phyloP scores from a whole-genome alignment of 805 yeast genomes.

The Helenozyma baotianmanensis region DNA sequence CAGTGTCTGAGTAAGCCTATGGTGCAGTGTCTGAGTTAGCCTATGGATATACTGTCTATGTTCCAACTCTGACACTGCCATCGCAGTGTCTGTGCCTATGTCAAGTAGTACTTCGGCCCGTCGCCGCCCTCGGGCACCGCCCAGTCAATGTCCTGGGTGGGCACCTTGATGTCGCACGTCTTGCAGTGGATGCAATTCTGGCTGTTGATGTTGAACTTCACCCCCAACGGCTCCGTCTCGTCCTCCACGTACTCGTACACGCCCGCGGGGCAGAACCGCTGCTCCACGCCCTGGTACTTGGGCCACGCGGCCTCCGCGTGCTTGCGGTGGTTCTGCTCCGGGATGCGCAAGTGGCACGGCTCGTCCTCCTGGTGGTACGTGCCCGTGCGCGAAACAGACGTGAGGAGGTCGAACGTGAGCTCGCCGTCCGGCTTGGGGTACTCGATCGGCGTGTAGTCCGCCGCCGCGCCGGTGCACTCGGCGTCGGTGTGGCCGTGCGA shows the following conservation, averaged over 20 bases:
- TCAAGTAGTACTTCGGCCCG: conserved; percentile 93
- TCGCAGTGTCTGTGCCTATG: no score
- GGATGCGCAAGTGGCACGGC: conserved; percentile 72
- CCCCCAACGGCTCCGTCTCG: conserved; percentile 53
- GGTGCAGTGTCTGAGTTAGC: background rate
- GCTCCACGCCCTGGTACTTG: conserved; percentile 80
- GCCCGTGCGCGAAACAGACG: conserved; percentile 95
- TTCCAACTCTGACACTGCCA: background rate
- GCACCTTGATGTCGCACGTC: conserved; percentile 96
- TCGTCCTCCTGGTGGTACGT: conserved; percentile 95
- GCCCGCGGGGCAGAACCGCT: conserved; percentile 96
- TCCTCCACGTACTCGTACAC: conserved; percentile 91
- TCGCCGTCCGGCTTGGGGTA: conserved; percentile 97
- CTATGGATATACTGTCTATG: background rate
- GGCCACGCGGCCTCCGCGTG: conserved; percentile 73
- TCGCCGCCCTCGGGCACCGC: conserved; percentile 98
- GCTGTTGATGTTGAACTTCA: conserved; percentile 86
- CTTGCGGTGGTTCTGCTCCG: conserved; percentile 54
- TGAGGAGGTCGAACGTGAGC: conserved; percentile 83
- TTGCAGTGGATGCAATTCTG: conserved; percentile 98
- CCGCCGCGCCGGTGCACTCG: conserved; percentile 63
- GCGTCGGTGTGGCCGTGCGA: conserved; percentile 69
- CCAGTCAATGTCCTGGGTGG: conserved; percentile 93
- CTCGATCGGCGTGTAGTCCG: conserved; percentile 61
- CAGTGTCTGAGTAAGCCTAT: background rate